Evolutionary conservation across 805 yeast genomes (phyloP), one percentile per base, ranked within the genome.

Genomic region (Sugiyamaella lignohabitans): DNA sequence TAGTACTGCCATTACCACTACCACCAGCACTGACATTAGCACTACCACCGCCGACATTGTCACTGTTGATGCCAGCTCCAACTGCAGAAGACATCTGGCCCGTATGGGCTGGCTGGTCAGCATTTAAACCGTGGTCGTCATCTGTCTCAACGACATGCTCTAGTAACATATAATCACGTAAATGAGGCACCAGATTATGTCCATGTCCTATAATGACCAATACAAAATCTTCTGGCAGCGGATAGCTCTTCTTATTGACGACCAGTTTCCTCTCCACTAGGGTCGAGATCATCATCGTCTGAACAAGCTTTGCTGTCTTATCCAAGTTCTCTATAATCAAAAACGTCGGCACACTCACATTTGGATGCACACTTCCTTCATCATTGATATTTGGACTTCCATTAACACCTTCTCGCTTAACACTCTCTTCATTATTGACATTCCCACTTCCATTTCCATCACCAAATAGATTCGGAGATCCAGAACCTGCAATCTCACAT

Each of bases 111-210:
- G n/a, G n/a, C n/a, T n/a, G n/a, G n/a, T n/a, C n/a, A n/a, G n/a
- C n/a, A n/a, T n/a, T n/a, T n/a, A n/a, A n/a, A n/a, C n/a, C n/a
- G n/a, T n/a, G n/a, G n/a, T n/a, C n/a, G n/a, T n/a, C n/a, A n/a
- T n/a, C n/a, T n/a, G n/a, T n/a, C 6, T 35, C 38, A 8, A 35
- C 38, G 6, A 14, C 17, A 35, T 35, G 38, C 21, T 35, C 38
- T 18, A 50, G 29, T 16, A 50, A 40, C 19, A 50, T 21, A 19
- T 44, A 44, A 40, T 50, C 53, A 4, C 51, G 47, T 21, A 50
- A 38, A 43, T 50, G 51, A 18, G 11, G 19, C 14, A n/a, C 11
- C 18, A 50, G 21, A 11, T 20, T 42, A 22, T 39, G 49, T 23
- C 51, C 48, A 19, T 24, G 17, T 2, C 37, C 42, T 16, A 49